Conservation (phyloP, 306 rosid species). For the Corylus americana region DNA sequence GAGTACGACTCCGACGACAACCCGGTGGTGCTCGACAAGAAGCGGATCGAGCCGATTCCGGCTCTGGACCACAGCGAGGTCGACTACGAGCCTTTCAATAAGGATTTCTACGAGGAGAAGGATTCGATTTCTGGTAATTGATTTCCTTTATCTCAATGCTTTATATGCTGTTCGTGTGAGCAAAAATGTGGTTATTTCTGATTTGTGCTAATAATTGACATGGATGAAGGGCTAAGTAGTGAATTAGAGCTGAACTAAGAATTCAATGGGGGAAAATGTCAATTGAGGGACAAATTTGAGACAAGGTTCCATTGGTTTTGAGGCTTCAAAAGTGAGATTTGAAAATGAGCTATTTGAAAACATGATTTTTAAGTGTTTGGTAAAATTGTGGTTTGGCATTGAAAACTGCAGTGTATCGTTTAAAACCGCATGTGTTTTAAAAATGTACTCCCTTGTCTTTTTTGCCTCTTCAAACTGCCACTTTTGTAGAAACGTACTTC, state of each 20-base stretch:
- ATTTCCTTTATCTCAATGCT: neutral
- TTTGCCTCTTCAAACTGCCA: too few species aligned
- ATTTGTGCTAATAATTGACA: neutral
- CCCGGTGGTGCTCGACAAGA: constrained; percentile 72
- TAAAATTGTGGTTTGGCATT: too few species aligned
- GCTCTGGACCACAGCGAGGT: constrained; percentile 81
- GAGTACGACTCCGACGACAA: constrained; percentile 97
- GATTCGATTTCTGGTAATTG: constrained; percentile 76
- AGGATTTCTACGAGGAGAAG: constrained; percentile 90
- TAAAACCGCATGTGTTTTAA: too few species aligned
- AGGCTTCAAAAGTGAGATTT: too few species aligned
- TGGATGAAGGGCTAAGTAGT: neutral
- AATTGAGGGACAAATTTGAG: neutral
- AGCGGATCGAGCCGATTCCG: constrained; percentile 85
- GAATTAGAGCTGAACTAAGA: neutral
- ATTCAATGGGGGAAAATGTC: neutral
- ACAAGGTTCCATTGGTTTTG: too few species aligned
- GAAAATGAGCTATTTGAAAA: too few species aligned
- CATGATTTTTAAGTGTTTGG: too few species aligned
- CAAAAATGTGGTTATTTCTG: neutral
- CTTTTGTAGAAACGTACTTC: too few species aligned
- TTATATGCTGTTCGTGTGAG: neutral
- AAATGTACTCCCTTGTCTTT: too few species aligned
- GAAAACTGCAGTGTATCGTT: too few species aligned
- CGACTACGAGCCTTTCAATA: constrained; percentile 78